Conservation (phyloP, 495 filamentous ascomycete species). For the Aspergillus biplanus region DNA sequence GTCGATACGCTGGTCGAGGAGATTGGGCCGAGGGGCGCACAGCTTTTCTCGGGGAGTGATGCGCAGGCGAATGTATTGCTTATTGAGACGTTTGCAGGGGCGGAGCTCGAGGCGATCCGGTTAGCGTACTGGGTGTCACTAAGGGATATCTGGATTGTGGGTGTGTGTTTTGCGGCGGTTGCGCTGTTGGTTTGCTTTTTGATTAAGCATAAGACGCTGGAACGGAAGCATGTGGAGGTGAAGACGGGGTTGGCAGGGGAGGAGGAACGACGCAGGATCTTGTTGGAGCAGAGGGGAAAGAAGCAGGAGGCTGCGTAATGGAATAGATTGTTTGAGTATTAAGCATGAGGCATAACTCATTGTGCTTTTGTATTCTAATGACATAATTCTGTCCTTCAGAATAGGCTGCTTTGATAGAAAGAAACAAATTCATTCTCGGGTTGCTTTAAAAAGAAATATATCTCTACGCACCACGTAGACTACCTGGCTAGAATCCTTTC, state of each 20-base stretch:
- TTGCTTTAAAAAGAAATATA: no score
- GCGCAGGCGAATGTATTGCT: slow-evolving; percentile 10
- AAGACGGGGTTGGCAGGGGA: slow-evolving; percentile 12
- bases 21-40: not conserved
- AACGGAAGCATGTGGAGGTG: slow-evolving; percentile 15
- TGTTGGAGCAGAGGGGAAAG: no score
- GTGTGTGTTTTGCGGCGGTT: slow-evolving; percentile 42
- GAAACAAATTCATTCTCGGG: no score
- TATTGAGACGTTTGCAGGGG: not conserved
- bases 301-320: no score
- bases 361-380: no score
- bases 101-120: slow-evolving; percentile 29
- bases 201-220: slow-evolving; percentile 10
- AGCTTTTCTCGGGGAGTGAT: not conserved
- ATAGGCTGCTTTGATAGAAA: no score
- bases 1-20: not conserved
- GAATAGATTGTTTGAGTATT: no score
- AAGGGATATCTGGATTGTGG: slow-evolving; percentile 53
- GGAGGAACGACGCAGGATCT: not conserved
- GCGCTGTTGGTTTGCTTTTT: slow-evolving; percentile 33
- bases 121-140: slow-evolving; percentile 48
- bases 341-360: no score
- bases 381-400: no score
- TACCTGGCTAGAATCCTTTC: not conserved
- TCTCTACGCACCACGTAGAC: not conserved